A percentile compares a stretch with the other conserved stretches of the same genome.
Conservation (phyloP, 1,139 yeast genomes). For the Groenewaldozyma sp. region DNA sequence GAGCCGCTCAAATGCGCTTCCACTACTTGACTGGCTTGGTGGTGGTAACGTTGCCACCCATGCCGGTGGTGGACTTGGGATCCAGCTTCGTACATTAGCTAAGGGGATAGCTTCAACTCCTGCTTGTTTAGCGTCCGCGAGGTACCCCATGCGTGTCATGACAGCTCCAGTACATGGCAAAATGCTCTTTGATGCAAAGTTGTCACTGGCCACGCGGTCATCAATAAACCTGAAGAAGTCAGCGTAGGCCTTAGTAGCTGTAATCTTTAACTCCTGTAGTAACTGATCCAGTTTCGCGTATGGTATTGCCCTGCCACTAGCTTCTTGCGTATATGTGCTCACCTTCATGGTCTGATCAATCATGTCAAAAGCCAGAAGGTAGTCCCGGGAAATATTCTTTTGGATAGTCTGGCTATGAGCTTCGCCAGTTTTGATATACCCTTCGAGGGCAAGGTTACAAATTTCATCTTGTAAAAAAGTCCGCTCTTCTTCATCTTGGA, state of each 20-base stretch:
- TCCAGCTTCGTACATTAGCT: conserved; percentile 59
- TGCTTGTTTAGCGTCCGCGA: conserved; percentile 54
- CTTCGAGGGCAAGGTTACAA: conserved; percentile 30
- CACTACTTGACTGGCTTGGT: conserved; percentile 16
- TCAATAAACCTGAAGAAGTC: conserved; percentile 54
- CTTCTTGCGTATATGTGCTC: conserved; percentile 11
- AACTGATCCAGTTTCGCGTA: conserved; percentile 18
- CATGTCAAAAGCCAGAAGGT: conserved; percentile 21
- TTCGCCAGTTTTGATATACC: conserved; percentile 30
- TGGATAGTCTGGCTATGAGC: conserved; percentile 25
- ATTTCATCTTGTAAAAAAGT: conserved; percentile 32
- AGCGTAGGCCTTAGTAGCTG: conserved; percentile 39
- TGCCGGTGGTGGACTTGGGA: conserved; percentile 36
- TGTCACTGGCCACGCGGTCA: conserved; percentile 36
- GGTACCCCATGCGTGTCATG: conserved; percentile 51
- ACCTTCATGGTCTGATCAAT: conserved; percentile 19
- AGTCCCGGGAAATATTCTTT: conserved; percentile 19
- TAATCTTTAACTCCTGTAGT: conserved; percentile 16
- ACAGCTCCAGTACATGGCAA: conserved; percentile 64
- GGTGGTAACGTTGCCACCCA: conserved; percentile 18
- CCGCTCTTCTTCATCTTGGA: conserved; percentile 13
- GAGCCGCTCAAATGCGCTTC: conserved; percentile 39
- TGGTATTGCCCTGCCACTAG: conserved; percentile 13
- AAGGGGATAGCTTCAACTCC: conserved; percentile 43
- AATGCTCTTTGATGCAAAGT: conserved; percentile 54